Percentiles rank a stretch among this genome's conserved stretches.
phyloP scores from a whole-genome alignment of 2,329 filamentous ascomycete species.

The Talaromyces amestolkiae region DNA sequence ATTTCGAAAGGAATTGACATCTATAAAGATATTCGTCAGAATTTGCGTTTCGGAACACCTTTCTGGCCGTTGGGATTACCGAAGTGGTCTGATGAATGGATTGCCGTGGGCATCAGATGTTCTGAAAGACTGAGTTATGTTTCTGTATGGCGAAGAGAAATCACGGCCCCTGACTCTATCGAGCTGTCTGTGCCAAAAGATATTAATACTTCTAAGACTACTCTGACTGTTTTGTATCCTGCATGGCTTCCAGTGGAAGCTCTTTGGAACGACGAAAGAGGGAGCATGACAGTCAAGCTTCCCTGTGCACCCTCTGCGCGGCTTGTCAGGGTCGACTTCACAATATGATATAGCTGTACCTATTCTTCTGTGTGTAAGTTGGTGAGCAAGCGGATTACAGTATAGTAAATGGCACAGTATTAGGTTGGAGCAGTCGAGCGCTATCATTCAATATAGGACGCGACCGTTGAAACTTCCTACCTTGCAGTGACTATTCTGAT shows the following conservation, averaged over 20 bases:
- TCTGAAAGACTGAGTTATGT: constrained; percentile 10
- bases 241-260: neutral
- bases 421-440: too few relatives aligned
- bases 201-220: neutral
- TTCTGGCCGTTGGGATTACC: neutral
- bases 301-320: neutral
- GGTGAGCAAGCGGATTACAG: too few relatives aligned
- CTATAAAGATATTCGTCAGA: constrained; percentile 26
- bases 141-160: constrained; percentile 25
- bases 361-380: too few relatives aligned
- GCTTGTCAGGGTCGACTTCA: neutral
- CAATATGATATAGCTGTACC: neutral
- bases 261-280: neutral
- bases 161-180: neutral
- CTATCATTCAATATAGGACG: too few relatives aligned
- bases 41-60: neutral
- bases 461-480: too few relatives aligned
- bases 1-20: constrained; percentile 32
- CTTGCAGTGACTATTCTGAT: too few relatives aligned
- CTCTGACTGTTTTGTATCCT: neutral
- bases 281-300: constrained; percentile 23
- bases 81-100: constrained; percentile 12
- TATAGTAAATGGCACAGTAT: too few relatives aligned
- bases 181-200: neutral
- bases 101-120: constrained; percentile 25